Conservation (phyloP, 2,329 filamentous ascomycete genomes). For the Hypoxylon sp. region DNA sequence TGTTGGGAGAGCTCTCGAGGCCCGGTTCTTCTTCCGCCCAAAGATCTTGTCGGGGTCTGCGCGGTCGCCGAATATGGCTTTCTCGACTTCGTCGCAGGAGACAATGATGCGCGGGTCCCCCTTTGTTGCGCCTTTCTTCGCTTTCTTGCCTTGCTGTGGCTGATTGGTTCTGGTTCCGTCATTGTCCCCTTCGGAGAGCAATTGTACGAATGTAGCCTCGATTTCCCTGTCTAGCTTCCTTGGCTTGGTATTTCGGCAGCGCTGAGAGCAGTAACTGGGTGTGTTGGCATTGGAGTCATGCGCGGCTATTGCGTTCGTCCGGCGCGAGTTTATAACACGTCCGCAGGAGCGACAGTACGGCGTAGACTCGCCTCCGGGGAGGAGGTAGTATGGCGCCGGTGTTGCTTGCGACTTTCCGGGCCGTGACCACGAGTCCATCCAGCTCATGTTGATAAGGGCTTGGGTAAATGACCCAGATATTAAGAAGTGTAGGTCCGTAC, state of each 20-base stretch:
- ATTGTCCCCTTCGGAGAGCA: constrained; percentile 47
- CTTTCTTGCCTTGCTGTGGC: constrained; percentile 21
- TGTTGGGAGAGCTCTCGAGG: constrained; percentile 57
- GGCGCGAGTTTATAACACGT: constrained; percentile 63
- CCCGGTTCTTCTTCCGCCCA: constrained; percentile 63
- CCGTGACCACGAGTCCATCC: constrained; percentile 61
- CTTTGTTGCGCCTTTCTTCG: constrained; percentile 57
- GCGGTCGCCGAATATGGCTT: constrained; percentile 62
- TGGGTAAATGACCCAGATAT: not conserved
- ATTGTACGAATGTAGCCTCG: constrained; percentile 63
- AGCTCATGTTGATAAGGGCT: constrained; percentile 54
- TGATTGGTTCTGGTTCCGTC: not conserved
- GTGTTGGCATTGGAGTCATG: constrained; percentile 32
- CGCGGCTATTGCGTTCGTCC: constrained; percentile 51
- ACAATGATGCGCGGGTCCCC: constrained; percentile 67
- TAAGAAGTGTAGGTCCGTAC: constrained; percentile 3
- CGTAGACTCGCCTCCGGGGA: constrained; percentile 61
- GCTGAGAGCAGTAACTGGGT: constrained; percentile 69
- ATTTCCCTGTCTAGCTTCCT: constrained; percentile 66
- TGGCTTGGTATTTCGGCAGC: constrained; percentile 67
- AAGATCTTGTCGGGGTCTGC: constrained; percentile 62
- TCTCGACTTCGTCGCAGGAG: constrained; percentile 65
- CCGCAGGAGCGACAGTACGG: constrained; percentile 72
- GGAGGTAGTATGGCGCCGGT: constrained; percentile 69
- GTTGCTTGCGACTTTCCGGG: constrained; percentile 59